Evolutionary conservation across 106 monocot genomes (phyloP).

Genomic region (Allium sativum): DNA sequence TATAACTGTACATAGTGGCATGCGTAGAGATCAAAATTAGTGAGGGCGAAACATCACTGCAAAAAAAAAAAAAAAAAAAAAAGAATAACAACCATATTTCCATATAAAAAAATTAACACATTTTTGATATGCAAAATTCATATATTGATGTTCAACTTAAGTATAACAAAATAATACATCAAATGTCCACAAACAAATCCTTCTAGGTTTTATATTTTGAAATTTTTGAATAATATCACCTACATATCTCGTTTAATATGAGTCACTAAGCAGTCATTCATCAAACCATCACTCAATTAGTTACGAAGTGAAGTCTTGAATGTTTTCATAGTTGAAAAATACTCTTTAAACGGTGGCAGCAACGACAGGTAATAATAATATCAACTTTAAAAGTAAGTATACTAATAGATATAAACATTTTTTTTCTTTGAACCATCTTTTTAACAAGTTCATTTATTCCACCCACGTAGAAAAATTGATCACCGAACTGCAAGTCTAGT

Average conservation of each 20-base stretch:
- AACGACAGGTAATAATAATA: not conserved
- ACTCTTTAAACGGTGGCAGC: not conserved
- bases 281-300: not conserved
- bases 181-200: not conserved
- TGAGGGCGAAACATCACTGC: too few relatives aligned
- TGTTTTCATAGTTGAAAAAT: not conserved
- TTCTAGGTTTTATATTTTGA: not conserved
- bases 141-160: too few relatives aligned
- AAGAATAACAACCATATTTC: too few relatives aligned
- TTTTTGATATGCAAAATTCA: too few relatives aligned
- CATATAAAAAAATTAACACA: too few relatives aligned
- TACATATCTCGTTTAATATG: not conserved
- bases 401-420: not conserved
- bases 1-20: too few relatives aligned
- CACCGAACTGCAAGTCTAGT: not conserved
- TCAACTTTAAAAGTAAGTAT: not conserved
- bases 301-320: not conserved
- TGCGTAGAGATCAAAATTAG: too few relatives aligned
- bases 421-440: not conserved
- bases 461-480: not conserved
- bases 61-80: too few relatives aligned
- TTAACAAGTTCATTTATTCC: not conserved
- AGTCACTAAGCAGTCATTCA: not conserved
- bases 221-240: not conserved
- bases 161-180: too few relatives aligned